Base-by-base conservation (phyloP, 2,329 filamentous ascomycete genomes). In the Sclerotinia spermophila region DNA sequence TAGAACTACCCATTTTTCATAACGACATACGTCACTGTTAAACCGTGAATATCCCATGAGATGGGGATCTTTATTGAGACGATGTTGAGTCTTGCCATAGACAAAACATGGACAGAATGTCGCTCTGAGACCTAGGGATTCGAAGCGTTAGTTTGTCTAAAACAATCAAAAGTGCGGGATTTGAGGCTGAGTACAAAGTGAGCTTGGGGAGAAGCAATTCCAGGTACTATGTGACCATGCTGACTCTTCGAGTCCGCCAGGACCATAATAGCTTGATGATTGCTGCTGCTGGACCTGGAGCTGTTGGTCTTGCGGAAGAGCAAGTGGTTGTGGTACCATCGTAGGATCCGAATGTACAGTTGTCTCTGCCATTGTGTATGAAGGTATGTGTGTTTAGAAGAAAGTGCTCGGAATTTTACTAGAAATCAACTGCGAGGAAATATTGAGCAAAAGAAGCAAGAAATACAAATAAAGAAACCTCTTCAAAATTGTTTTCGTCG, bases 101-200 rank as follows among this genome's bases (percentile, higher is more conserved):
- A 76, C 74, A 71, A 78, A 74, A 72, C 77, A 78, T 27, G 76
- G 72, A 69, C 76, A 76, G 61, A 75, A 77, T 2, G 59, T 72
- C 68, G 72, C 71, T 59, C 76, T 77, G 44, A 76, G 69, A 66
- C 74, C 76, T 77, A 24, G 7, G 15, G 30, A 6, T 61, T 11
- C 33, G 69, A 17, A 27, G 51, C 8, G 21, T 71, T 45, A 65
- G 58, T 27, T 24, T 45, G 48, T 15, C 1, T 38, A 4, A 8
- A 10, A n/a, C 19, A 10, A 19, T 13, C 53, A 8, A 21, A 30
- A 6, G 33, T 65, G 21, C 2, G 66, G 35, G 67, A 53, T 53
- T 0, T n/a, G 24, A 33, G 44, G 15, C 33, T 10, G 44, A 45
- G n/a, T 69, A 69, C 68, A 69, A 19, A 65, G 45, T 27, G 55